phyloP scores from a whole-genome alignment of 2,329 filamentous ascomycete genomes.

The Beauveria sp. region DNA sequence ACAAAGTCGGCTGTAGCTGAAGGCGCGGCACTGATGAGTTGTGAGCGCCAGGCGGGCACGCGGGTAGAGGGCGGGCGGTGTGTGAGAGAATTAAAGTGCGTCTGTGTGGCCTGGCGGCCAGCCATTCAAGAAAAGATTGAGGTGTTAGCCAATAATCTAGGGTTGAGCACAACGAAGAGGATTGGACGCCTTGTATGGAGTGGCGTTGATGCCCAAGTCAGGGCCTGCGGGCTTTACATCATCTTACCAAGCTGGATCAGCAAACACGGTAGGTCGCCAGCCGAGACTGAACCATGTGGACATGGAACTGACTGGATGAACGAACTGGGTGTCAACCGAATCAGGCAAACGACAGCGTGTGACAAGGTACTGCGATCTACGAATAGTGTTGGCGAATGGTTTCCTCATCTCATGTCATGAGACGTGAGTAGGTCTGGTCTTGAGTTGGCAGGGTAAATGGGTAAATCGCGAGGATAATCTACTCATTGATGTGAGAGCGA shows the following conservation, averaged over 20 bases:
- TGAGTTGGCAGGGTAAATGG: not conserved
- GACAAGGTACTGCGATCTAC: not conserved
- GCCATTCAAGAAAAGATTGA: not conserved
- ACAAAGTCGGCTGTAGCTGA: not conserved
- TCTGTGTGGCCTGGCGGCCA: not conserved
- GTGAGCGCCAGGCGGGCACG: not conserved
- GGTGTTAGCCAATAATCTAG: not conserved
- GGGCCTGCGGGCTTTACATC: slow-evolving; percentile 4
- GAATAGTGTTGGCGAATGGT: not conserved
- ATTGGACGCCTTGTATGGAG: slow-evolving; percentile 3
- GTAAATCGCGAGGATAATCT: not conserved
- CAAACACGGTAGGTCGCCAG: not conserved
- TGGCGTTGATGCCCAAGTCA: slow-evolving; percentile 9
- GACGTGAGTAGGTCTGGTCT: too few relatives aligned
- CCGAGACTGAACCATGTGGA: not conserved
- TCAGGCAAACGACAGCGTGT: slow-evolving; percentile 1
- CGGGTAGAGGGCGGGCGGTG: not conserved
- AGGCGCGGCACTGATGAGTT: not conserved
- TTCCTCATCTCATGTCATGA: not conserved
- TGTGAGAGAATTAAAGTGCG: not conserved
- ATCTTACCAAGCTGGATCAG: not conserved
- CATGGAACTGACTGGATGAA: not conserved
- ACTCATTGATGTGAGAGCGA: not conserved
- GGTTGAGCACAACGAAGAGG: not conserved
- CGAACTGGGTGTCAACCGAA: slow-evolving; percentile 3